Evolutionary conservation across 1,139 yeast genomes (phyloP).

Genomic region (Nakaseomyces kungkrabaensis): DNA sequence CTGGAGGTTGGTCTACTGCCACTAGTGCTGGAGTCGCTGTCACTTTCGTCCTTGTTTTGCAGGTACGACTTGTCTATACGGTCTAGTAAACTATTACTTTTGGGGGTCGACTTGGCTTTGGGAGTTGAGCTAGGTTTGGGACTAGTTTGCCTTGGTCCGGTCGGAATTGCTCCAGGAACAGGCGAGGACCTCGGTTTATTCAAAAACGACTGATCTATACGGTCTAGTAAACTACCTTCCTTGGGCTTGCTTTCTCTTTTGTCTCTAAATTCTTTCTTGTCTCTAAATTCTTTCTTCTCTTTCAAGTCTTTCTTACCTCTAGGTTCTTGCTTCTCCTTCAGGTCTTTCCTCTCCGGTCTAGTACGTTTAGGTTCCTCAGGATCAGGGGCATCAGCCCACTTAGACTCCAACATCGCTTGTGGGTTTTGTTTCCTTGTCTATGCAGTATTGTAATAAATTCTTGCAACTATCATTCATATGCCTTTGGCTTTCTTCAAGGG

Average conservation of each 20-base stretch:
- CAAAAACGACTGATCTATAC: background rate
- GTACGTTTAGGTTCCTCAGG: background rate
- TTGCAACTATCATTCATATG: too few species aligned
- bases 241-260: background rate
- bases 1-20: background rate
- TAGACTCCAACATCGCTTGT: conserved; percentile 12
- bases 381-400: conserved; percentile 16
- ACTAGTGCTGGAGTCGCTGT: background rate
- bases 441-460: too few species aligned
- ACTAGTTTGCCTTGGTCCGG: too few species aligned
- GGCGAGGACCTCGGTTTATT: background rate
- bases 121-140: too few species aligned
- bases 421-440: background rate
- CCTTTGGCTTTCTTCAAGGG: too few species aligned
- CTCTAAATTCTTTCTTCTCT: background rate
- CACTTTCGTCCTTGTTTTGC: background rate
- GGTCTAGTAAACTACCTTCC: background rate
- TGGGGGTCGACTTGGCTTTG: background rate
- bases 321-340: background rate
- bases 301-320: background rate
- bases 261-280: background rate
- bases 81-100: background rate
- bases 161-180: background rate
- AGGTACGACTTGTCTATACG: background rate
- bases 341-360: background rate